phyloP scores from a whole-genome alignment of 2,329 filamentous ascomycete genomes.

The Alternaria consortialis region DNA sequence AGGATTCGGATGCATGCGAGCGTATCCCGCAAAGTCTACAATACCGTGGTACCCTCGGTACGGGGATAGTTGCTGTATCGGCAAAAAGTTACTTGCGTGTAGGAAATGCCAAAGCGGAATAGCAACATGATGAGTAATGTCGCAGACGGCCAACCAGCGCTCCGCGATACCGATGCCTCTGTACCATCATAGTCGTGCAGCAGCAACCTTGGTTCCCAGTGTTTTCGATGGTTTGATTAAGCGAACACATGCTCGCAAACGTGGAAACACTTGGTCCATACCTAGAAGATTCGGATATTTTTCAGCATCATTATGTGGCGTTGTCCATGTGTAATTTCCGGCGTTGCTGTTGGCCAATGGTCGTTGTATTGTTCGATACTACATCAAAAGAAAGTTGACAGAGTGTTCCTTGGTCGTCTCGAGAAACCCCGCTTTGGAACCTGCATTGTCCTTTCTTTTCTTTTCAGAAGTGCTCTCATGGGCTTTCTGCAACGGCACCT shows the following conservation, averaged over 20 bases:
- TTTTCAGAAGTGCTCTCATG: neutral
- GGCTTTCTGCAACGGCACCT: neutral
- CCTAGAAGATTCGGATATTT: neutral
- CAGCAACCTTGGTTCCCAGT: neutral
- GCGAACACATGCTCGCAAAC: neutral
- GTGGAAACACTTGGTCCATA: neutral
- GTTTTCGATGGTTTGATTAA: neutral
- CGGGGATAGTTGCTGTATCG: neutral
- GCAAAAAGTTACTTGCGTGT: neutral
- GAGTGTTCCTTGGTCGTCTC: neutral
- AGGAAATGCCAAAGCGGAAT: neutral
- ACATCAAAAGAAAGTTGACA: neutral
- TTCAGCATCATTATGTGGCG: constrained; percentile 1
- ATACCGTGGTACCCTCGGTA: neutral
- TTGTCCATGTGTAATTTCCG: neutral
- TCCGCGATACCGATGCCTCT: neutral
- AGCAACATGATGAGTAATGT: neutral
- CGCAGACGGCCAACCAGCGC: neutral
- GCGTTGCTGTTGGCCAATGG: neutral
- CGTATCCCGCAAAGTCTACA: neutral
- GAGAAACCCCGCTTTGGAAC: neutral
- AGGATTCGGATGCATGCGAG: constrained; percentile 1
- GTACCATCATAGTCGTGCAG: neutral
- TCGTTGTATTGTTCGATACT: neutral
- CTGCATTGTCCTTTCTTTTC: neutral